Conservation (phyloP, 306 rosid genomes). For the Gastrolobium bilobum region DNA sequence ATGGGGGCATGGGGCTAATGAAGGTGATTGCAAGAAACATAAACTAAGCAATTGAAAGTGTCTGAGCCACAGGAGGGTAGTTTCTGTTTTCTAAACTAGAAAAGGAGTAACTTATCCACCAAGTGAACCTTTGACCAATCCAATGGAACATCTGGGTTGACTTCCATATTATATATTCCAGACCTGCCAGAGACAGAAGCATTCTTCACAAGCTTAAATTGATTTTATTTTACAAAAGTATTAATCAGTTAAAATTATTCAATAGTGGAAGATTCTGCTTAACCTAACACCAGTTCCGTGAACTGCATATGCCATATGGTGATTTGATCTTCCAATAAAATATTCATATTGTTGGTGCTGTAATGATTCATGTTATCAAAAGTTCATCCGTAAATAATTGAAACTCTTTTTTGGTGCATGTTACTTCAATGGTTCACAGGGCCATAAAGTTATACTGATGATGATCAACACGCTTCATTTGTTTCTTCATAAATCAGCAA, state of each 20-base stretch:
- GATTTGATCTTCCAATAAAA: background rate
- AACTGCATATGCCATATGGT: background rate
- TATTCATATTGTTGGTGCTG: background rate
- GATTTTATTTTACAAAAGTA: too few species aligned
- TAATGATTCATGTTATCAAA: background rate
- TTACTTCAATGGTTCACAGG: background rate
- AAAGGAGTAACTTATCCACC: too few species aligned
- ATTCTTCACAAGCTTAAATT: too few species aligned
- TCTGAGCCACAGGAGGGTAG: too few species aligned
- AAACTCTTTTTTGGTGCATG: background rate
- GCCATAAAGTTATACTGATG: background rate
- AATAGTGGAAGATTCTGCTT: background rate
- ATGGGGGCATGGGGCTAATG: background rate
- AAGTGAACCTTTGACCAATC: too few species aligned
- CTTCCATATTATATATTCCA: too few species aligned
- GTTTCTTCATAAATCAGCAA: background rate
- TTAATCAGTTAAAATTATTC: background rate
- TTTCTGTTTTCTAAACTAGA: too few species aligned
- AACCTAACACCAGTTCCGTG: background rate
- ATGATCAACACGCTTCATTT: constrained; percentile 2
- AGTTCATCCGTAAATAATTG: background rate
- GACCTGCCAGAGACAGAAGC: too few species aligned
- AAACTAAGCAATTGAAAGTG: too few species aligned
- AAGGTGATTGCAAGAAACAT: too few species aligned
- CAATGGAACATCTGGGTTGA: too few species aligned